Evolutionary conservation across 2,329 filamentous ascomycete genomes (phyloP).

Genomic region (Cucurbitaria berberidis): DNA sequence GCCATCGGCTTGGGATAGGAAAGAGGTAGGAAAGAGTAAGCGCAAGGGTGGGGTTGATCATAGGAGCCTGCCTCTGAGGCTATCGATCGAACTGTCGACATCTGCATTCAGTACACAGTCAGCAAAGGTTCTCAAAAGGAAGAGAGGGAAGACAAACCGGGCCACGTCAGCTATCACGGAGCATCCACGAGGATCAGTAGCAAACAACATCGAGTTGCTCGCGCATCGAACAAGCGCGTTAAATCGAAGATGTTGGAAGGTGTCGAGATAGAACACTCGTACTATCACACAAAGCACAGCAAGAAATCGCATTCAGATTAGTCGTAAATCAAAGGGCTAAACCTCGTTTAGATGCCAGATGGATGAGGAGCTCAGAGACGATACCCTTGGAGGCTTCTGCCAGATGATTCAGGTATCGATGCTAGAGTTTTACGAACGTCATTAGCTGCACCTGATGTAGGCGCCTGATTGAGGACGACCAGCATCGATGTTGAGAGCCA

Average conservation of each 20-base stretch:
- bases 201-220: background rate
- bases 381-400: background rate
- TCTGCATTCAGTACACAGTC: background rate
- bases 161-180: background rate
- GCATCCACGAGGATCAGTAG: background rate
- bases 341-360: background rate
- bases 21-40: background rate
- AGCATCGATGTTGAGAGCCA: background rate
- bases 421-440: background rate
- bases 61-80: background rate
- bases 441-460: background rate
- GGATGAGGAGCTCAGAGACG: background rate
- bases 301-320: conserved; percentile 1
- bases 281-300: background rate
- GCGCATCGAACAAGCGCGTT: background rate
- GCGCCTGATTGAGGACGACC: conserved; percentile 13
- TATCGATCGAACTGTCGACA: background rate
- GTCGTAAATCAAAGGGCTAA: background rate
- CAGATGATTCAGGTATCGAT: background rate
- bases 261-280: background rate
- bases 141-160: background rate
- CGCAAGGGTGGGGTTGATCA: background rate
- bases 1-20: conserved; percentile 2
- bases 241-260: background rate
- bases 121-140: background rate